Evolutionary conservation across 805 yeast genomes (phyloP).

Genomic region (Candida maris): DNA sequence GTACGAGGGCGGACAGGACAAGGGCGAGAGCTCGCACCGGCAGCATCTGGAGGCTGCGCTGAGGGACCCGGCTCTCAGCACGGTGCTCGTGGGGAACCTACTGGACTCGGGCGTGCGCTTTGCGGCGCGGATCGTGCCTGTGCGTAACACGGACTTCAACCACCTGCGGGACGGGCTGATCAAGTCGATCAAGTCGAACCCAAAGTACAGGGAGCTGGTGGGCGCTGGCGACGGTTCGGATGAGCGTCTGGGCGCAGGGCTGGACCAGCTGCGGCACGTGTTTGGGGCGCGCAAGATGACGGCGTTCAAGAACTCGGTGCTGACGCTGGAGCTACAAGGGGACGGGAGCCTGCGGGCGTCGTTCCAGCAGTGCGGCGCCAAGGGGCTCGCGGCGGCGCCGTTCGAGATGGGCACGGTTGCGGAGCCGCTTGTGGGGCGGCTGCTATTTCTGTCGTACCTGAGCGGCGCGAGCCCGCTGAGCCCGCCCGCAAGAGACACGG

Average conservation of each 20-base stretch:
- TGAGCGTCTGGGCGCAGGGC: constrained; percentile 39
- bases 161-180: constrained; percentile 88
- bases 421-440: constrained; percentile 59
- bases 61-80: constrained; percentile 49
- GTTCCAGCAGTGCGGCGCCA: constrained; percentile 38
- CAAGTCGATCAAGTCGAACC: constrained; percentile 69
- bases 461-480: constrained; percentile 66
- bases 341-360: constrained; percentile 46
- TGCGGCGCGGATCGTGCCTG: constrained; percentile 76
- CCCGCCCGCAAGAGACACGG: constrained; percentile 29
- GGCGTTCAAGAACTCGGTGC: constrained; percentile 69
- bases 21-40: constrained; percentile 26
- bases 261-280: constrained; percentile 59
- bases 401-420: constrained; percentile 53
- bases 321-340: constrained; percentile 52
- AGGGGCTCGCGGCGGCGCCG: constrained; percentile 28
- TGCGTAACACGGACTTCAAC: constrained; percentile 85
- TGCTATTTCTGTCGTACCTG: constrained; percentile 73
- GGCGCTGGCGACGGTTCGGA: constrained; percentile 42
- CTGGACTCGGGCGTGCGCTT: constrained; percentile 59
- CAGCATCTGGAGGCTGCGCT: constrained; percentile 43
- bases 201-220: constrained; percentile 47
- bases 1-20: constrained; percentile 18
- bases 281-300: constrained; percentile 61
- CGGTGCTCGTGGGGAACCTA: constrained; percentile 51